Base-by-base conservation (phyloP, 148 eudicot species). In the Fagopyrum homotropicum region DNA sequence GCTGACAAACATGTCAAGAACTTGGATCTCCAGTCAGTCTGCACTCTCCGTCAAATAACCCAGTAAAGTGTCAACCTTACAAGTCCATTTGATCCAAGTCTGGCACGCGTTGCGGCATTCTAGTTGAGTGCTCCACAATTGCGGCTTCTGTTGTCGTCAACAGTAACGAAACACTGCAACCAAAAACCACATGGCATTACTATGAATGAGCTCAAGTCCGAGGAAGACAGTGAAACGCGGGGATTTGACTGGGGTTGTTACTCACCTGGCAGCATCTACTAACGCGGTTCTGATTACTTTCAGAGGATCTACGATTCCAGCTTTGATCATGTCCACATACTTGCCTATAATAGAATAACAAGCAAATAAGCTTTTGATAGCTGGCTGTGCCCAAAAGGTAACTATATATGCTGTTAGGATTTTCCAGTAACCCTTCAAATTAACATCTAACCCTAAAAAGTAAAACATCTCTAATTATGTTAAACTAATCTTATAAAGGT, bases 181-280 rank as follows among this genome's bases (percentile, higher is more conserved):
- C 56, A 75, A 43, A 22, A 64, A 29, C 14, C 45, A 22, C 35
- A 45, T 16, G 14, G 19, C 30, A 19, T 9, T 19, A 7, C 7
- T 4, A 47, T 45, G 15, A 14, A 47, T 45, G 15, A 14, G 48
- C 30, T 10, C 4, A 6, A 71, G 11, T 51, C 19, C 4, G 60
- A 73, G 19, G 63, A 73, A 30, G 44, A 29, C 12, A 26, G 35
- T 59, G 14, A 35, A 30, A 52, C 16, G 5, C 12, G 11, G 68
- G 6, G 43, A 69, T 64, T 45, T 54, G 16, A 73, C 14, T 0
- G 45, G 35, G 16, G 16, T 11, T 4, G 26, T 55, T 73, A 45
- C 61, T 87, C 81, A 95, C 98, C 98, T 95, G 76, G 93, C 97
- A 76, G 98, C 98, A 85, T 95, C 98, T 57, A 82, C 85, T 51